These are phyloP conservation scores for Phytophthora fragariae DNA, from an alignment of 352 stramenopile species.

Conservation along the genomic window DNA sequence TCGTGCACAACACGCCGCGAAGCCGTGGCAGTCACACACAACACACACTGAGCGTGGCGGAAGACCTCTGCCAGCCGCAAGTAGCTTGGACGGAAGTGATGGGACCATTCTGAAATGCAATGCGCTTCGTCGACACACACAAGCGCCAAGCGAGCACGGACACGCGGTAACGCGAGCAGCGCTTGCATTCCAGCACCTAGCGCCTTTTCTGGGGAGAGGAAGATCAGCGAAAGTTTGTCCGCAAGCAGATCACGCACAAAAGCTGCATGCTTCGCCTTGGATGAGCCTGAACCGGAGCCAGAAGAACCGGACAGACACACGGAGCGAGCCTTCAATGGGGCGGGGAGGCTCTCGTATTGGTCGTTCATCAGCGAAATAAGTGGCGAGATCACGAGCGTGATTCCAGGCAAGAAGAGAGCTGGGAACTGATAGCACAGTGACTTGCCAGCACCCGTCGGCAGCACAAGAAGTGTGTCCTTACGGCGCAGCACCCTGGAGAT, in stretches of 20 bases:
- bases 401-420: conserved; percentile 79
- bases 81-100: conserved; percentile 94
- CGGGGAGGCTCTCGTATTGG: conserved; percentile 88
- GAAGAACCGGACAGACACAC: conserved; percentile 63
- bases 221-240: conserved; percentile 84
- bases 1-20: conserved; percentile 79
- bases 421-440: conserved; percentile 98
- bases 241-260: conserved; percentile 74
- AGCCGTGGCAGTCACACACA: conserved; percentile 95
- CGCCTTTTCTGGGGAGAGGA: conserved; percentile 92
- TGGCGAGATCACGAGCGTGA: conserved; percentile 94
- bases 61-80: conserved; percentile 69
- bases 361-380: conserved; percentile 95
- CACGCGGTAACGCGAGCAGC: conserved; percentile 55
- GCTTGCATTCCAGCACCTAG: conserved; percentile 83
- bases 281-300: conserved; percentile 28
- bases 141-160: conserved; percentile 66
- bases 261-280: conserved; percentile 69
- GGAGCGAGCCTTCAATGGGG: conserved; percentile 59
- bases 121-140: conserved; percentile 96
- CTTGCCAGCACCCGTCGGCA: conserved; percentile 98
- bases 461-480: conserved; percentile 90
- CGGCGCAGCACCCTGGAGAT: conserved; percentile 76
- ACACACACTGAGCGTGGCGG: conserved; percentile 69
- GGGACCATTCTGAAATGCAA: conserved; percentile 95